phyloP scores from a whole-genome alignment of 441 rosid genomes.

The Eruca vesicaria region DNA sequence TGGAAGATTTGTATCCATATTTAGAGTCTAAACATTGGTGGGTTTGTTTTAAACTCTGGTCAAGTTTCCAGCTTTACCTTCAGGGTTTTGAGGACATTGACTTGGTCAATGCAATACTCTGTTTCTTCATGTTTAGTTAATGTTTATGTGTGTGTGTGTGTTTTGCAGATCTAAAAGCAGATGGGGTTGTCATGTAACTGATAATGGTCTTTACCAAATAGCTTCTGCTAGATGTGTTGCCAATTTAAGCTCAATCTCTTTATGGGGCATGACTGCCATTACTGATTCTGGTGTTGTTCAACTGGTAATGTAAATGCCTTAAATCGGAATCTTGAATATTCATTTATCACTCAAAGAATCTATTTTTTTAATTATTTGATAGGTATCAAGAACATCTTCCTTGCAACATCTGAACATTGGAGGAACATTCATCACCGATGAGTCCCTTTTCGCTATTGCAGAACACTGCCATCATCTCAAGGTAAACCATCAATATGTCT shows the following conservation, averaged over 20 bases:
- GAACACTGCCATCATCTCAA: constrained; percentile 69
- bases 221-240: constrained; percentile 64
- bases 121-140: neutral
- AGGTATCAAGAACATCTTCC: constrained; percentile 72
- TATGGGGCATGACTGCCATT: constrained; percentile 89
- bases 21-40: neutral
- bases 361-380: neutral
- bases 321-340: constrained; percentile 3
- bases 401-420: constrained; percentile 80
- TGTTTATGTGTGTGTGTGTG: neutral
- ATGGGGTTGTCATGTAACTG: constrained; percentile 92
- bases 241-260: constrained; percentile 70
- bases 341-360: neutral
- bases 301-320: constrained; percentile 46
- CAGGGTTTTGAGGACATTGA: neutral
- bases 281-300: constrained; percentile 81
- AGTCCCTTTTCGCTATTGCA: constrained; percentile 72
- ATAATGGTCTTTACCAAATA: constrained; percentile 62
- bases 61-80: constrained; percentile 10
- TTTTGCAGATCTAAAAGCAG: constrained; percentile 69
- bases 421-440: constrained; percentile 85
- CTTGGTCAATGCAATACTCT: neutral
- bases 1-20: constrained; percentile 1
- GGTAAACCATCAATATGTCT: constrained; percentile 31
- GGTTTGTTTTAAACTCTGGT: neutral